Evolutionary conservation across 164 flowering plant genomes (phyloP).

Genomic region (Protea cynaroides): DNA sequence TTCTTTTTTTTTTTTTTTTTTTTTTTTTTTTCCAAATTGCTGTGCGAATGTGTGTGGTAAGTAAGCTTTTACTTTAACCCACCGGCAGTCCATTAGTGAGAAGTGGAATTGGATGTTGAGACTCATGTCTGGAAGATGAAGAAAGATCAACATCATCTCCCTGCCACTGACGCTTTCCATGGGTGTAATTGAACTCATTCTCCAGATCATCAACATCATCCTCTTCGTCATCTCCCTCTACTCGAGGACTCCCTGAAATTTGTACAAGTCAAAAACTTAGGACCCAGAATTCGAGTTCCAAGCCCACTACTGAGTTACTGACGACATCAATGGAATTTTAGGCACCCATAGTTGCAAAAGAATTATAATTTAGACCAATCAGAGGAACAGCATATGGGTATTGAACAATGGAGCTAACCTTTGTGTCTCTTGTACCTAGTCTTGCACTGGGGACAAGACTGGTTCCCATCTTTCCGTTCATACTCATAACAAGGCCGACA

Average conservation of each 20-base stretch:
- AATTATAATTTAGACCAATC: not conserved
- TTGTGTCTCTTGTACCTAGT: constrained; percentile 85
- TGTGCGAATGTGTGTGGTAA: not conserved
- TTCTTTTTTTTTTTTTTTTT: too few species aligned
- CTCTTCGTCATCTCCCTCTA: constrained; percentile 97
- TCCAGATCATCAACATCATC: constrained; percentile 93
- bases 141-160: constrained; percentile 78
- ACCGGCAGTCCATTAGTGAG: constrained; percentile 84
- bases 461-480: constrained; percentile 92
- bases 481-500: constrained; percentile 97
- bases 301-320: not conserved
- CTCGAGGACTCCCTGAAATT: constrained; percentile 83
- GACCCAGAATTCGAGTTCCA: not conserved
- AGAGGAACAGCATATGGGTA: not conserved
- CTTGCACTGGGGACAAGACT: constrained; percentile 95
- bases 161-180: constrained; percentile 61
- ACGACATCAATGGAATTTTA: not conserved
- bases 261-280: constrained; percentile 4
- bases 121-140: constrained; percentile 75
- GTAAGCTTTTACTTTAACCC: constrained; percentile 14
- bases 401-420: constrained; percentile 44
- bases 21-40: too few species aligned
- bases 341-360: not conserved
- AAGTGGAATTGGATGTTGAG: constrained; percentile 80
- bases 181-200: constrained; percentile 71